Conservation (phyloP, 2,329 filamentous ascomycete species). For the Cercospora janseana region DNA sequence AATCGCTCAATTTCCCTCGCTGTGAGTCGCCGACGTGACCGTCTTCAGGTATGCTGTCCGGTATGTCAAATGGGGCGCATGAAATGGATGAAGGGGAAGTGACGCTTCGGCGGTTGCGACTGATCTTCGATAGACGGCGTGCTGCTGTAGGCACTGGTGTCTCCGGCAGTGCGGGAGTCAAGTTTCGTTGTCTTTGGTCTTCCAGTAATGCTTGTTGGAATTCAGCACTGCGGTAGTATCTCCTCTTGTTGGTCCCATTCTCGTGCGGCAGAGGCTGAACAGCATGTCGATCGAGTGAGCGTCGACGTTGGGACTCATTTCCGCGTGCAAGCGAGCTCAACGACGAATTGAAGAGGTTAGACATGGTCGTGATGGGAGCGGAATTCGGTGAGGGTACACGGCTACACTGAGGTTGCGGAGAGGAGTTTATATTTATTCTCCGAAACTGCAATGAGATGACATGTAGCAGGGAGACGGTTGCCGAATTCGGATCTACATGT, state of each 20-base stretch:
- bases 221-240: conserved; percentile 25
- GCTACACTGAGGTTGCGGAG: too few species aligned
- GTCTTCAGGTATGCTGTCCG: not conserved
- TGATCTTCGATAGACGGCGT: conserved; percentile 11
- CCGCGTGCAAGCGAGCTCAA: not conserved
- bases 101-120: conserved; percentile 9
- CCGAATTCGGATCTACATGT: too few species aligned
- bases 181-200: conserved; percentile 16
- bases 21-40: not conserved
- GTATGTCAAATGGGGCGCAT: conserved; percentile 14
- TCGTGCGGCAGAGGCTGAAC: conserved; percentile 17
- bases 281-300: conserved; percentile 17
- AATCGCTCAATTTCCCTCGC: not conserved
- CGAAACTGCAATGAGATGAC: too few species aligned
- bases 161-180: conserved; percentile 1
- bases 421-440: too few species aligned
- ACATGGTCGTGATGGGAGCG: conserved; percentile 2
- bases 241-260: conserved; percentile 15
- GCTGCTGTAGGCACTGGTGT: conserved; percentile 2
- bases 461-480: too few species aligned
- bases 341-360: conserved; percentile 7
- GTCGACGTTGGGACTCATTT: conserved; percentile 8
- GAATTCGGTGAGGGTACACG: too few species aligned
- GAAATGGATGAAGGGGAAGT: conserved; percentile 16
- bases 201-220: conserved; percentile 25